Base-by-base conservation (phyloP, 495 filamentous ascomycete species). In the Penicillium goetzii region DNA sequence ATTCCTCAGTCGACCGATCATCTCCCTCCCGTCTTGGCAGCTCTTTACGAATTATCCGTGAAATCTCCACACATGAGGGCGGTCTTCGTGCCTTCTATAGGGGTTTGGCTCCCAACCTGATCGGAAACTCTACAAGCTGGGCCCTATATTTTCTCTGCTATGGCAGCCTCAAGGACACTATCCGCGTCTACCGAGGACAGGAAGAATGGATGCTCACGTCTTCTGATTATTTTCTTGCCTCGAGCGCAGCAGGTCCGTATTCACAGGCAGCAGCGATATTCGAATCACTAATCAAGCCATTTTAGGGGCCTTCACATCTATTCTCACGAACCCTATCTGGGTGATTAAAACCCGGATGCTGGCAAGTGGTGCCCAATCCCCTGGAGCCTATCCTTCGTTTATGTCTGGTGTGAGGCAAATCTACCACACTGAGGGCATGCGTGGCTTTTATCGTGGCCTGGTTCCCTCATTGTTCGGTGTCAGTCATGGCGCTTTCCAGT, bases 291-390 rank as follows among this genome's bases (percentile, higher is more conserved):
- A 40, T 38, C 4, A 56, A n/a, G 6, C 28, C n/a, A 9, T 12
- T 19, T 4, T 34, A 86, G 87, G 87, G n/a, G 71, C 83, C 33
- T 68, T 90, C 21, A 94, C 92, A 6, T 89, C 92, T 38, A 72
- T 93, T 28, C 79, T 90, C 63, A 98, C 96, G 53, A 99, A 99
- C 72, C 95, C 95, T 5, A 90, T 99, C 70, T 99, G 95, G 95
- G 95, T 99, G 7, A 85, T 99, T 72, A 98, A 98, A 75, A 99
- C 95, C 3, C 91, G 95, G 55, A 98, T 99, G 94, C 81, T 99
- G 14, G 90, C 92, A 33, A 92, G 89, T 3, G 88, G 93, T 67
- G 83, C 84, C 51, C 76, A 80, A 43, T 81, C 85, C 26, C 89
- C 87, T 1, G 92, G 92, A 56, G 93, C 93, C 6, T 99, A 98